A percentile compares a stretch with the other conserved stretches of the same genome.
Evolutionary conservation across 1,284 basidiomycete genomes (phyloP).

Genomic region (Naganishia sp.): DNA sequence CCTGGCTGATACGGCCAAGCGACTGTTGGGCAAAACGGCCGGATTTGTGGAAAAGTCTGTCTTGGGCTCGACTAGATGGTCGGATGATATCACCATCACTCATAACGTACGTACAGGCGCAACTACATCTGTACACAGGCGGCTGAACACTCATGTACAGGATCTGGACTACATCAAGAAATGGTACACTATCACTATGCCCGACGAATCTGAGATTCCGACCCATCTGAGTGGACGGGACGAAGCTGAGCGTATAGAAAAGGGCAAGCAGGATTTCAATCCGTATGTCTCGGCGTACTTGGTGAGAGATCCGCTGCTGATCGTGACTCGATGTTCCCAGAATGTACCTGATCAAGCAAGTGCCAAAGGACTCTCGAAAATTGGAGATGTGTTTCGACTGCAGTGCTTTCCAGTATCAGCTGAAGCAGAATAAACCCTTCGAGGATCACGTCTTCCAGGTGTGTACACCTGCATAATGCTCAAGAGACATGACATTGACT

Average conservation of each 20-base stretch:
- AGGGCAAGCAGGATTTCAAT: slow-evolving; percentile 44
- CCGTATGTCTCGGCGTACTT: slow-evolving; percentile 37
- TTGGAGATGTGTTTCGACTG: slow-evolving; percentile 53
- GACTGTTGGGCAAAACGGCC: slow-evolving; percentile 61
- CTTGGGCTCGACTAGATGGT: slow-evolving; percentile 62
- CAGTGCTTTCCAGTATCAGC: slow-evolving; percentile 49
- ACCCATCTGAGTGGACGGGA: slow-evolving; percentile 42
- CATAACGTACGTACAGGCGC: slow-evolving; percentile 39
- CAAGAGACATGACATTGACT: not conserved
- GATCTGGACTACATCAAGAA: slow-evolving; percentile 50
- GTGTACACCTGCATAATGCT: not conserved
- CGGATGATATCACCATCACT: slow-evolving; percentile 50
- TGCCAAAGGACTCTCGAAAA: slow-evolving; percentile 43
- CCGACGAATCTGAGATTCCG: slow-evolving; percentile 39
- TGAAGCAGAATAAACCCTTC: slow-evolving; percentile 41
- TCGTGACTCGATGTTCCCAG: slow-evolving; percentile 23
- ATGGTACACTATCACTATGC: slow-evolving; percentile 47
- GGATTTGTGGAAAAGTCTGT: slow-evolving; percentile 63
- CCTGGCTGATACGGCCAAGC: slow-evolving; percentile 63
- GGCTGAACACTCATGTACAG: slow-evolving; percentile 32
- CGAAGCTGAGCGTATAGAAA: slow-evolving; percentile 41
- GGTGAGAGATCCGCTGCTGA: not conserved
- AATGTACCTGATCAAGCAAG: slow-evolving; percentile 51
- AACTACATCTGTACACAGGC: not conserved
- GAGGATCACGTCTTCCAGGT: slow-evolving; percentile 55